Conservation (phyloP, 305 asterid species). For the Fraxinus baroniana region DNA sequence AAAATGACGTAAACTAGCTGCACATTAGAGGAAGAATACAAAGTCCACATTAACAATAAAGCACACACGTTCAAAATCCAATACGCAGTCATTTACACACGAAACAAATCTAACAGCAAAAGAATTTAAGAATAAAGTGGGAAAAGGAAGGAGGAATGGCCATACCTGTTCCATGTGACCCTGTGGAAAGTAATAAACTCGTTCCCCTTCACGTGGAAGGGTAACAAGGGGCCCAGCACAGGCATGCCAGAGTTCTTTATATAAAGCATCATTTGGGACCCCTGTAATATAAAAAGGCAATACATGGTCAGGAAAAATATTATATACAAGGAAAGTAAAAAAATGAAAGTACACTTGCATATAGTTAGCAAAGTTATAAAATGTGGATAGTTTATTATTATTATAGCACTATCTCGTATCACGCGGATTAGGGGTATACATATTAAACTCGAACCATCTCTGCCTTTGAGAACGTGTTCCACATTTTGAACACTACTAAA, state of each 20-base stretch:
- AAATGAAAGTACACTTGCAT: neutral
- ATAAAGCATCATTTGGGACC: constrained; percentile 40
- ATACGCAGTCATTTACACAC: neutral
- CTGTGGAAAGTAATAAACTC: constrained; percentile 91
- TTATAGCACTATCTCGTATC: neutral
- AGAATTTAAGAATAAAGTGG: neutral
- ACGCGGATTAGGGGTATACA: neutral
- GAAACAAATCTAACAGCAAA: constrained; percentile 10
- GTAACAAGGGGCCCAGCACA: constrained; percentile 96
- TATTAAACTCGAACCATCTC: neutral
- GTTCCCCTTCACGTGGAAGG: constrained; percentile 83
- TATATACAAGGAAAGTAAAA: neutral
- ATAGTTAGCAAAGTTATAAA: constrained; percentile 22
- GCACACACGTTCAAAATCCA: neutral
- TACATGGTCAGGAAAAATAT: neutral
- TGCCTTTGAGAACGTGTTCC: neutral
- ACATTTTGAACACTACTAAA: neutral
- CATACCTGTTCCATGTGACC: constrained; percentile 99
- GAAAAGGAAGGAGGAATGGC: constrained; percentile 5
- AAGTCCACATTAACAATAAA: neutral
- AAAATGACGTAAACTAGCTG: neutral
- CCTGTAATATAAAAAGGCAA: constrained; percentile 28
- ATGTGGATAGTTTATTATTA: neutral
- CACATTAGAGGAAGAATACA: neutral
- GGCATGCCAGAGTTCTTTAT: constrained; percentile 82